These are phyloP conservation scores for Termitomyces sp. DNA, from an alignment of 768 basidiomycete genomes.

Conservation along the genomic window DNA sequence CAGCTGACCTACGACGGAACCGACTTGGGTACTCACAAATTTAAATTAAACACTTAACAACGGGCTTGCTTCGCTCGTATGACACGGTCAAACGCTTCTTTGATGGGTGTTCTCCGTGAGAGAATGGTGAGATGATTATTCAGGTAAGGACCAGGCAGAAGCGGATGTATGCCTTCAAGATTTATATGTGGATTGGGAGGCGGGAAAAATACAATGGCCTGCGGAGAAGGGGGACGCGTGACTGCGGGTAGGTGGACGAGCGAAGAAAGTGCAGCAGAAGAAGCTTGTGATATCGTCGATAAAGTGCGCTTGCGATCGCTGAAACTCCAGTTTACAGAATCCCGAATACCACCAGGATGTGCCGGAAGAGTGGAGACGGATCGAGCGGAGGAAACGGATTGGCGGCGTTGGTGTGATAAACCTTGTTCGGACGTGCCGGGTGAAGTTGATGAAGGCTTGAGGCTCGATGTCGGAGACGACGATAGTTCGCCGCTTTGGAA, in stretches of 20 bases:
- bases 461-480: conserved; percentile 30
- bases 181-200: conserved; percentile 50
- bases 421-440: conserved; percentile 19
- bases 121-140: conserved; percentile 69
- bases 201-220: conserved; percentile 62
- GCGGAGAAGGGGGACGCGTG: conserved; percentile 43
- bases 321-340: conserved; percentile 18
- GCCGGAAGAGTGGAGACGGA: conserved; percentile 59
- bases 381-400: conserved; percentile 50
- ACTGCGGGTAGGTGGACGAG: conserved; percentile 49
- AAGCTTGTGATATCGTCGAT: conserved; percentile 52
- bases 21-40: neutral
- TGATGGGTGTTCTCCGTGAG: conserved; percentile 59
- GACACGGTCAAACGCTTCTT: conserved; percentile 69
- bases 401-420: conserved; percentile 35
- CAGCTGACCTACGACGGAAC: neutral
- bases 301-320: conserved; percentile 51
- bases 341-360: conserved; percentile 31
- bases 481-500: conserved; percentile 23
- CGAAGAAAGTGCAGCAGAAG: conserved; percentile 55
- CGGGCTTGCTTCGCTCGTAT: conserved; percentile 47
- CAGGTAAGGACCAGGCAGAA: conserved; percentile 71
- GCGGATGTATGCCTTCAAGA: conserved; percentile 61
- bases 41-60: conserved; percentile 1
- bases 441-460: conserved; percentile 24